These are phyloP conservation scores for Diaporthe citriasiana DNA, from an alignment of 2,329 filamentous ascomycete species.

Conservation along the genomic window DNA sequence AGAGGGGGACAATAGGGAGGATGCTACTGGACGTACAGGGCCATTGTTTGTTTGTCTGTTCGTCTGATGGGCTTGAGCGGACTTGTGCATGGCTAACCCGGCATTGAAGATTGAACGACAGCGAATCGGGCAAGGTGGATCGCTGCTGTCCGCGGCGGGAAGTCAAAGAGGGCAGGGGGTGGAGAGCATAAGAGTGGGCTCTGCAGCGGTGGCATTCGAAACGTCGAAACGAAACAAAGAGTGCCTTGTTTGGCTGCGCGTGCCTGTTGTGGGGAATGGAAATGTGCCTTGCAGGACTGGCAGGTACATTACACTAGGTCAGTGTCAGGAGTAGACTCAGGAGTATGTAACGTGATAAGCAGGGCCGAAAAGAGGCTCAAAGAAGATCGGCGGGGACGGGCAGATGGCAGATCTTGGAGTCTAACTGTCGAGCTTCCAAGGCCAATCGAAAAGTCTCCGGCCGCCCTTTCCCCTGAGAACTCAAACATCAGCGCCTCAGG, in stretches of 20 bases:
- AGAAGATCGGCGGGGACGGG: conserved; percentile 15
- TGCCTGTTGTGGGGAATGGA: neutral
- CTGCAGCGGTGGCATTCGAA: conserved; percentile 19
- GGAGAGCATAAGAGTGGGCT: neutral
- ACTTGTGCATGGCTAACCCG: conserved; percentile 7
- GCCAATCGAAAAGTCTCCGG: conserved; percentile 34
- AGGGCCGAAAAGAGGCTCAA: conserved; percentile 26
- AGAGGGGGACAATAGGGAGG: neutral
- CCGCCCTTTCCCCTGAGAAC: conserved; percentile 26
- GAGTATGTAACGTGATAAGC: neutral
- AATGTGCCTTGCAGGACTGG: conserved; percentile 22
- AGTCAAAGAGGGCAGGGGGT: conserved; percentile 10
- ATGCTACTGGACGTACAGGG: neutral
- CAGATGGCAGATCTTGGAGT: conserved; percentile 23
- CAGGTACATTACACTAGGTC: no score
- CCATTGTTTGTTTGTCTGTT: conserved; percentile 24
- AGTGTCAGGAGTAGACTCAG: conserved; percentile 26
- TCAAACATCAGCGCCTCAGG: conserved; percentile 30
- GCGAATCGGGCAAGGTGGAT: conserved; percentile 26
- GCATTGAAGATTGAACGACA: neutral
- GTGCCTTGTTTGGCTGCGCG: conserved; percentile 10
- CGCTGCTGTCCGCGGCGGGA: conserved; percentile 24
- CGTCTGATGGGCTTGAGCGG: conserved; percentile 7
- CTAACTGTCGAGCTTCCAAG: neutral
- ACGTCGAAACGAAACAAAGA: conserved; percentile 21